These are phyloP conservation scores for Neurospora sp. DNA, from an alignment of 495 filamentous ascomycete genomes.

Conservation along the genomic window DNA sequence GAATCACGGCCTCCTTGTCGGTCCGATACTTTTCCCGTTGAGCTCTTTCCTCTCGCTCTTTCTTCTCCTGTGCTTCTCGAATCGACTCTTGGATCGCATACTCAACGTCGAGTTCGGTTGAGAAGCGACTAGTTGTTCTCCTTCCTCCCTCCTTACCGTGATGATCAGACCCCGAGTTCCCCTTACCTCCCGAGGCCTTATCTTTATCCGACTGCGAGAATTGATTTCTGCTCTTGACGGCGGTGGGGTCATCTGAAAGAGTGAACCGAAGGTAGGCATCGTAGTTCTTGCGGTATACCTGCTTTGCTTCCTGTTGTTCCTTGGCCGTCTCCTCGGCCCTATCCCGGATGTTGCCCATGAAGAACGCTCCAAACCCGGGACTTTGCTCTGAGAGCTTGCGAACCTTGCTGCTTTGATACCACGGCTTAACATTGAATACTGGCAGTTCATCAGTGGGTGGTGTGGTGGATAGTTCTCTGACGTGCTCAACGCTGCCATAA, in stretches of 20 bases:
- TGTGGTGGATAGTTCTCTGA: constrained; percentile 37
- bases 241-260: constrained; percentile 39
- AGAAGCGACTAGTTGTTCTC: constrained; percentile 40
- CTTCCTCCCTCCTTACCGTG: constrained; percentile 48
- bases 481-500: constrained; percentile 39
- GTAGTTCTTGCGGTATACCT: constrained; percentile 30
- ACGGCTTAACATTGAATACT: constrained; percentile 28
- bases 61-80: constrained; percentile 61
- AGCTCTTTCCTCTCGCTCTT: constrained; percentile 57
- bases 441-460: constrained; percentile 40
- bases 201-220: constrained; percentile 19
- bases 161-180: constrained; percentile 33
- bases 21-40: constrained; percentile 64
- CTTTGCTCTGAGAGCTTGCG: constrained; percentile 20
- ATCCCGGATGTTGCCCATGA: constrained; percentile 19
- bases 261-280: constrained; percentile 41
- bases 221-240: constrained; percentile 34
- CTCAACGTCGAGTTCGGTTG: constrained; percentile 65
- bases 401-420: constrained; percentile 30
- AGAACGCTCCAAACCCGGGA: constrained; percentile 22
- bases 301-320: constrained; percentile 21
- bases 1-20: constrained; percentile 76
- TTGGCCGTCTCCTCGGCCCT: constrained; percentile 8
- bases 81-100: constrained; percentile 67
- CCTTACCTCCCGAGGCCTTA: constrained; percentile 14